Percentiles rank a stretch among this genome's conserved stretches.
Evolutionary conservation across 106 monocot species (phyloP).

Genomic region (Dendrobium huoshanense): DNA sequence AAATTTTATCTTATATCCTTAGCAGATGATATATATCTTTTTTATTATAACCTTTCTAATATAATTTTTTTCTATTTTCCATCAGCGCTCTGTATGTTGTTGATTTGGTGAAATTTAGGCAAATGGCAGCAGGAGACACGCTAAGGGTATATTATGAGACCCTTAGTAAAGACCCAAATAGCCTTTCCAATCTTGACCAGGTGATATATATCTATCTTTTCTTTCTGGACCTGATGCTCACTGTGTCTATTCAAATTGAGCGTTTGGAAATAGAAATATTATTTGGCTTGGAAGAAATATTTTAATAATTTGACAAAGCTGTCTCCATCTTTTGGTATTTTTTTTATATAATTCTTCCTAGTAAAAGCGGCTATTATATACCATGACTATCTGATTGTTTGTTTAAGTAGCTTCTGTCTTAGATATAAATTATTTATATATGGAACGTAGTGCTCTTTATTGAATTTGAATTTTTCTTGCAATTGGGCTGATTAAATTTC

Average conservation of each 20-base stretch:
- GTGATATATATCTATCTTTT: conserved; percentile 20
- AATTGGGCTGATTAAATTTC: too few relatives aligned
- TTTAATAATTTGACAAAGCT: too few relatives aligned
- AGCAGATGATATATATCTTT: not conserved
- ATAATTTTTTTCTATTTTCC: not conserved
- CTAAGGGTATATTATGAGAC: conserved; percentile 88
- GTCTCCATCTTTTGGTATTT: too few relatives aligned
- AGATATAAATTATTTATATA: too few relatives aligned
- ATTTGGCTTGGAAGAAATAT: not conserved
- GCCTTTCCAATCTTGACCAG: conserved; percentile 99
- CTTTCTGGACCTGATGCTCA: not conserved
- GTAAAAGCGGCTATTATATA: too few relatives aligned
- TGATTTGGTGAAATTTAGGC: conserved; percentile 91
- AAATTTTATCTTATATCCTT: not conserved
- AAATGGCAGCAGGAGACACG: conserved; percentile 89
- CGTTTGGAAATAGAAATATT: not conserved
- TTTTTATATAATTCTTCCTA: too few relatives aligned
- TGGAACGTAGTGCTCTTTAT: too few relatives aligned
- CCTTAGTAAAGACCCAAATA: conserved; percentile 98
- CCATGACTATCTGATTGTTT: too few relatives aligned
- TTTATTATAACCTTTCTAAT: not conserved
- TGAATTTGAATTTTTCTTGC: too few relatives aligned
- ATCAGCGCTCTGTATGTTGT: conserved; percentile 97
- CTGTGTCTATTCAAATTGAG: not conserved
- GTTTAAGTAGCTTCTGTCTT: too few relatives aligned